Evolutionary conservation across 768 basidiomycete genomes (phyloP), one percentile per base, ranked within the genome.

Genomic region (Serendipita vermifera): DNA sequence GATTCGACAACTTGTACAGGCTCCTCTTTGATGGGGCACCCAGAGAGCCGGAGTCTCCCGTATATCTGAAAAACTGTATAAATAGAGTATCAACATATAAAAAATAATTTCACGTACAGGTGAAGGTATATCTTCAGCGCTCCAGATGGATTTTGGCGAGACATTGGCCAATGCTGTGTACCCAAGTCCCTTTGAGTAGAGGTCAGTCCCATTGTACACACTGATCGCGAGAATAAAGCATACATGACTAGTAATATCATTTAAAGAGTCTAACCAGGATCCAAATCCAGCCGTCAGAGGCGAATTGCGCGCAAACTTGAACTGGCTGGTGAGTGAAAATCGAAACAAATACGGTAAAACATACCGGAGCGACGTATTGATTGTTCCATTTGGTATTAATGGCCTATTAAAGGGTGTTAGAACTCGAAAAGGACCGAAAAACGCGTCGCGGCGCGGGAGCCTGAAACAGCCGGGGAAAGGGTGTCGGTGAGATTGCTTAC

Each of bases 81-180:
- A 51, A 51, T 26, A 29, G 22, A n/a, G 27, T 29, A 22, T 51
- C n/a, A 29, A 51, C 5, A 29, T 6, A 5, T 51, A 22, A 29
- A 29, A 3, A 38, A 38, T 17, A 3, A 2, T 26, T 41, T 41
- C 41, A 51, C 46, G 7, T 20, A 51, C 46, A 1, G 46, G 46
- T 22, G 46, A 51, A 7, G 46, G 46, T 26, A 51, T 51, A n/a
- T 51, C 46, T 1, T 51, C 46, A 22, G 31, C 31, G 46, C 31
- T 4, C 46, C 46, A 51, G 29, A 51, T 51, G 46, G 46, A 51
- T 51, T 51, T 51, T 9, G 46, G 46, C 20, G 46, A 51, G 17
- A 1, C n/a, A 29, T 51, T 51, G 9, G 46, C 46, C 22, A 51
- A 26, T 20, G 46, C 24, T 15, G 46, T 15, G 31, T 51, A 29